These are phyloP conservation scores for Passiflora organensis DNA, from an alignment of 345 rosid genomes.

Conservation along the genomic window DNA sequence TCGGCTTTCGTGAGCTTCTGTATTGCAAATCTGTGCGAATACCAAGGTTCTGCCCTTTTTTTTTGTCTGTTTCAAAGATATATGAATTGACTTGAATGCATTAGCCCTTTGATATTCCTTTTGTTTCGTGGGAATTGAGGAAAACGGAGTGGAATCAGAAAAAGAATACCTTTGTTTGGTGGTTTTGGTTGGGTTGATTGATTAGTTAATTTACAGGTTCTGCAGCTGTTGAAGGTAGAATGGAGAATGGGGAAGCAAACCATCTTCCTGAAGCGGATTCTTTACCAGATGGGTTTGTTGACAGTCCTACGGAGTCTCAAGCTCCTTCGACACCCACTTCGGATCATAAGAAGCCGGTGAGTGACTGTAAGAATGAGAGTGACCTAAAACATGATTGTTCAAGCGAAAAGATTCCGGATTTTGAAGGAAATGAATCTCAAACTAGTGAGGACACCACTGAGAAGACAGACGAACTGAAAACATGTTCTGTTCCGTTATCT, in stretches of 20 bases:
- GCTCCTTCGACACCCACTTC: slow-evolving; percentile 45
- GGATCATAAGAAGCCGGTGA: slow-evolving; percentile 37
- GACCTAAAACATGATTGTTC: slow-evolving; percentile 17
- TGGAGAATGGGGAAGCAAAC: slow-evolving; percentile 57
- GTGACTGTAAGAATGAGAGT: slow-evolving; percentile 27
- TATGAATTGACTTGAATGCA: too few species aligned
- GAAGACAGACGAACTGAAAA: slow-evolving; percentile 44
- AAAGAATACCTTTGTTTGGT: too few species aligned
- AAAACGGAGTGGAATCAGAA: too few species aligned
- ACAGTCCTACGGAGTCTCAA: slow-evolving; percentile 47
- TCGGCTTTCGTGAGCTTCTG: too few species aligned
- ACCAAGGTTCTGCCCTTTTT: too few species aligned
- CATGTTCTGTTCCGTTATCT: slow-evolving; percentile 65
- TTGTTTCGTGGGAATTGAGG: too few species aligned
- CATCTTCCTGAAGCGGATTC: slow-evolving; percentile 90
- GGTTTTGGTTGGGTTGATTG: too few species aligned
- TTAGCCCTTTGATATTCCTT: too few species aligned
- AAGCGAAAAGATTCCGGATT: slow-evolving; percentile 13
- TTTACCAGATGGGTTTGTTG: slow-evolving; percentile 92
- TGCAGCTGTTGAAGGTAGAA: slow-evolving; percentile 22
- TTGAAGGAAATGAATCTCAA: slow-evolving; percentile 18
- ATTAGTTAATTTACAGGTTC: too few species aligned
- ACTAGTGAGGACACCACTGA: slow-evolving; percentile 27
- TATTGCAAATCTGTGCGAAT: too few species aligned
- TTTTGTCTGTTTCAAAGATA: too few species aligned